A percentile compares a stretch with the other conserved stretches of the same genome.
Evolutionary conservation across 2,329 filamentous ascomycete species (phyloP).

Genomic region (Graphiopsis chlorocephala): DNA sequence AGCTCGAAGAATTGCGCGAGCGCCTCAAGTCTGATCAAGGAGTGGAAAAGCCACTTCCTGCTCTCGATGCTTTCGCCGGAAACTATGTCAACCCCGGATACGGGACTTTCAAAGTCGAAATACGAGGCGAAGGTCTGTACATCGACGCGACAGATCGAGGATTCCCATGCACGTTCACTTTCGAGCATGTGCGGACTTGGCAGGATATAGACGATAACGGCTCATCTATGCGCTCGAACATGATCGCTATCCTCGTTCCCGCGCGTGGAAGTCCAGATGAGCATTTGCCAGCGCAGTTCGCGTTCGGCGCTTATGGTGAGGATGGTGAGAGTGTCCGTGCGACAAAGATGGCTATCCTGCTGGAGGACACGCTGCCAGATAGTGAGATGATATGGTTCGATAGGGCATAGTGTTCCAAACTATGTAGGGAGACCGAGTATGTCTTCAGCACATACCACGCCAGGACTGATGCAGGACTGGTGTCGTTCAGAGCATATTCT

Average conservation of each 20-base stretch:
- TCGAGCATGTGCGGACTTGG: constrained; percentile 28
- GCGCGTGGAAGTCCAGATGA: not conserved
- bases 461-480: no score
- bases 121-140: constrained; percentile 30
- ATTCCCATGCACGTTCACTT: constrained; percentile 28
- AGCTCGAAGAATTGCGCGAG: constrained; percentile 17
- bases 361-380: not conserved
- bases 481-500: not conserved
- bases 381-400: constrained; percentile 1
- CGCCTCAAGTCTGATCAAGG: constrained; percentile 10
- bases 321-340: not conserved
- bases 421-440: not conserved
- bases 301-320: not conserved
- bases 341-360: not conserved
- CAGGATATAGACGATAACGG: not conserved
- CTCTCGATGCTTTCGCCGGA: constrained; percentile 27
- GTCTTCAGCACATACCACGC: not conserved
- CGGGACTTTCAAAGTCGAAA: constrained; percentile 26
- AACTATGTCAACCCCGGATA: constrained; percentile 31
- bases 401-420: not conserved
- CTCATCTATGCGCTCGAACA: not conserved
- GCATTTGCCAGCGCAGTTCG: not conserved
- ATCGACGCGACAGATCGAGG: constrained; percentile 35
- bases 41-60: constrained; percentile 16
- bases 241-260: not conserved